Evolutionary conservation across 331 rosid species (phyloP).

Genomic region (Arachis monticola): DNA sequence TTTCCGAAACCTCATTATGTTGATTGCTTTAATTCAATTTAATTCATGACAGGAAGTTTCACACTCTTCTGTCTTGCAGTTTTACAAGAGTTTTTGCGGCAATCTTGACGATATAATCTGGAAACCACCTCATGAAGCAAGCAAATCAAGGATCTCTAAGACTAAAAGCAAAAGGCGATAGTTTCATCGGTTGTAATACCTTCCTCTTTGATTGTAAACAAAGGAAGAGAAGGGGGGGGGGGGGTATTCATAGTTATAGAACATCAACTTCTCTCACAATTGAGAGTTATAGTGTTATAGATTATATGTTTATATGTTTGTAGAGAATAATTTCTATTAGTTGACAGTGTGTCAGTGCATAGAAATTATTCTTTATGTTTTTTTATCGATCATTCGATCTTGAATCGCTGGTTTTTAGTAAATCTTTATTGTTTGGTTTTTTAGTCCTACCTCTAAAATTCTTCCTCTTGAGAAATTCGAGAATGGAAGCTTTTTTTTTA

Average conservation of each 20-base stretch:
- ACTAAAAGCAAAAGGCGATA: constrained; percentile 63
- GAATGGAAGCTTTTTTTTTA: background rate
- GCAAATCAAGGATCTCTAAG: constrained; percentile 63
- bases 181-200: constrained; percentile 30
- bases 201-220: background rate
- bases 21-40: background rate
- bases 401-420: background rate
- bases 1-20: constrained; percentile 9
- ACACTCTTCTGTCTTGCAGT: constrained; percentile 52
- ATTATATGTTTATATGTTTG: background rate
- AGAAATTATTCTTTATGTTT: too few relatives aligned
- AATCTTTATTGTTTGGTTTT: background rate
- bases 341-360: too few relatives aligned
- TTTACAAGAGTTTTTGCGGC: constrained; percentile 75
- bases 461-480: background rate
- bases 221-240: background rate
- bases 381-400: background rate
- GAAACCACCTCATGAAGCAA: constrained; percentile 73
- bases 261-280: background rate
- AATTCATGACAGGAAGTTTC: background rate
- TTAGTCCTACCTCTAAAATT: background rate
- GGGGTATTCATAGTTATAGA: background rate
- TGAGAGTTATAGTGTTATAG: background rate
- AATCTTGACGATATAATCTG: constrained; percentile 93
- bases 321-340: too few relatives aligned